Conservation (phyloP, 2,329 filamentous ascomycete species). For the Triangularia setosa region DNA sequence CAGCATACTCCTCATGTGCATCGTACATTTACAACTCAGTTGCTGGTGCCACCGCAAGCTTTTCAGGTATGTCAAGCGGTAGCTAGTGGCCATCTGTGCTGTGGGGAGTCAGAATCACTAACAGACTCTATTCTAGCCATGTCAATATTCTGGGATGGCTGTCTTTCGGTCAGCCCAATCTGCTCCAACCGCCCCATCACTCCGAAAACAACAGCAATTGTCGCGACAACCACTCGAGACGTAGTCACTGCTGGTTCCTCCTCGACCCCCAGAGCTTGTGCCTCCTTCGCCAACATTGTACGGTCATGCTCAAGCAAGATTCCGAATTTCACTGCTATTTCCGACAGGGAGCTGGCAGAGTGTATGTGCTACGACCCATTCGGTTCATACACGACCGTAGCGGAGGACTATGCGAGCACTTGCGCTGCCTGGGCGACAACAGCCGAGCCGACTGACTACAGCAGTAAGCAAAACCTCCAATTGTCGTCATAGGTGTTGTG, state of each 20-base stretch:
- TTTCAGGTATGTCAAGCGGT: neutral
- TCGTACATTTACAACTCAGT: constrained; percentile 21
- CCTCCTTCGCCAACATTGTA: constrained; percentile 20
- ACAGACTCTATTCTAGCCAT: neutral
- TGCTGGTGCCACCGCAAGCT: constrained; percentile 9
- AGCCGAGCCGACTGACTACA: constrained; percentile 1
- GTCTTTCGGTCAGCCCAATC: neutral
- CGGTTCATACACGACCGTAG: constrained; percentile 21
- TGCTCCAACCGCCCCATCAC: neutral
- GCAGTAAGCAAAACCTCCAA: neutral
- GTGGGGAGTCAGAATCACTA: neutral
- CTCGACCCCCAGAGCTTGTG: constrained; percentile 24
- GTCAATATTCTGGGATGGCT: constrained; percentile 5
- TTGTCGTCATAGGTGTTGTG: neutral
- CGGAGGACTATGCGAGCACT: constrained; percentile 25
- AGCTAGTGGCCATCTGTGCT: neutral
- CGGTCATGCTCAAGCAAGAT: constrained; percentile 21
- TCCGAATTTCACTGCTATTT: neutral
- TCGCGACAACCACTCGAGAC: neutral
- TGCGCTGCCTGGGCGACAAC: constrained; percentile 25
- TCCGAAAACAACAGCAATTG: neutral
- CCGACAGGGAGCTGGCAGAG: constrained; percentile 13
- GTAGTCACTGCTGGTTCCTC: neutral
- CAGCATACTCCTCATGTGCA: constrained; percentile 26
- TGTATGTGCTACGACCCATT: constrained; percentile 27